Evolutionary conservation across 257 asterid genomes (phyloP).

Genomic region (Solanum chmielewskii): DNA sequence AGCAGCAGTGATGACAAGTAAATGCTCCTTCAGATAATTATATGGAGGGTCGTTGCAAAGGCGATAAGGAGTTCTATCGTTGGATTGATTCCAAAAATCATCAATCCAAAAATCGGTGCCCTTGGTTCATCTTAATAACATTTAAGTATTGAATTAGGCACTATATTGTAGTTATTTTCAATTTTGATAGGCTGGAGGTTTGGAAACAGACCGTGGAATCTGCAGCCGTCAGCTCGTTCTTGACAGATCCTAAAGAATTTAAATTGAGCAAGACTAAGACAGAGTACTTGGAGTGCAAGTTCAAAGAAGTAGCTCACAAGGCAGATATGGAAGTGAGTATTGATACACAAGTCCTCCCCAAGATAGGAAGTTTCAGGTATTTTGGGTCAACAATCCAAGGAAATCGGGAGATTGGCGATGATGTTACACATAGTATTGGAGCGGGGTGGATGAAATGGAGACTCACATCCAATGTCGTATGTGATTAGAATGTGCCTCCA

Average conservation of each 20-base stretch:
- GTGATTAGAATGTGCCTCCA: neutral
- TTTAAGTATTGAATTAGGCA: neutral
- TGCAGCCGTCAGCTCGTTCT: too few species aligned
- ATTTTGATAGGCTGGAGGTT: neutral
- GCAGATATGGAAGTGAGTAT: neutral
- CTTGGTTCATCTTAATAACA: neutral
- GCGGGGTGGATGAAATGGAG: neutral
- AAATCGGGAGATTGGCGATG: neutral
- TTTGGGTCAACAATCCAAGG: neutral
- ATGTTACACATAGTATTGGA: neutral
- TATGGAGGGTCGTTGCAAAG: neutral
- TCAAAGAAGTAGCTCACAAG: neutral
- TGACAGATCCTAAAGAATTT: too few species aligned
- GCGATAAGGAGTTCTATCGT: neutral
- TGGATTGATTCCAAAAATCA: neutral
- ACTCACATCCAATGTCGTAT: neutral
- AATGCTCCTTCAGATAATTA: neutral
- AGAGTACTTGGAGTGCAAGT: neutral
- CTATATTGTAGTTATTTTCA: neutral
- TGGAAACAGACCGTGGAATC: too few species aligned
- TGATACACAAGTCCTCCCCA: neutral
- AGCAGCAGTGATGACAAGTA: neutral
- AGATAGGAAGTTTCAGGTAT: neutral
- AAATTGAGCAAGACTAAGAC: neutral
- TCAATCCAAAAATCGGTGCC: neutral